Evolutionary conservation across 345 rosid genomes (phyloP).

Genomic region (Euphorbia pulcherrima): DNA sequence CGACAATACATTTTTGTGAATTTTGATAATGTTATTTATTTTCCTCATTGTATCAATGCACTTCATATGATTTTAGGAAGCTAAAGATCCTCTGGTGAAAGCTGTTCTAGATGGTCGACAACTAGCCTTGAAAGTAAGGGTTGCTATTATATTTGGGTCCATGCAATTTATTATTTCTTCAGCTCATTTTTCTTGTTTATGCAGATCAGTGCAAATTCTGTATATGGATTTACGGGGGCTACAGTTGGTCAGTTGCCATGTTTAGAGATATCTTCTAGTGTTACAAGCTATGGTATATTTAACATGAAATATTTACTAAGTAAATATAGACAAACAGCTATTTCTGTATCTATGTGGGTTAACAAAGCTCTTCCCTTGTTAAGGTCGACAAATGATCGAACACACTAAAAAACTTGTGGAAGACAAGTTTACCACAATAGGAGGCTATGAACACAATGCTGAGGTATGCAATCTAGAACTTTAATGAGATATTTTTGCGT

Average conservation of each 20-base stretch:
- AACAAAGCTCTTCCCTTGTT: constrained; percentile 25
- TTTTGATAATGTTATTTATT: constrained; percentile 1
- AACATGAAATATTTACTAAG: not conserved
- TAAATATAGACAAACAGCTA: not conserved
- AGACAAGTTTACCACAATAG: constrained; percentile 69
- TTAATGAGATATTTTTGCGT: not conserved
- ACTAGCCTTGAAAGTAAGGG: constrained; percentile 80
- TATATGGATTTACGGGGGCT: constrained; percentile 97
- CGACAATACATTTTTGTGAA: not conserved
- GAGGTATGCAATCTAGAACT: constrained; percentile 47
- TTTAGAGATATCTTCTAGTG: constrained; percentile 92
- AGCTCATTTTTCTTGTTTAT: constrained; percentile 18
- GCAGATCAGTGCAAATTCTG: constrained; percentile 97
- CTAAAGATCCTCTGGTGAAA: constrained; percentile 91
- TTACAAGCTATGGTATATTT: constrained; percentile 88
- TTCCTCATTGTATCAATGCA: constrained; percentile 7
- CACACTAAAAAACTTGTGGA: constrained; percentile 86
- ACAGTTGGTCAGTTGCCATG: constrained; percentile 91
- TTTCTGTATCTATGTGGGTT: constrained; percentile 19
- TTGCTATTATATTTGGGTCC: not conserved
- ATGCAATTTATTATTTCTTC: not conserved
- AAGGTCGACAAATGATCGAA: constrained; percentile 98
- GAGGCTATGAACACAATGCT: constrained; percentile 79
- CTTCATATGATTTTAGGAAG: constrained; percentile 55
- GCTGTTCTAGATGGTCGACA: constrained; percentile 98